Evolutionary conservation across 305 asterid species (phyloP), one percentile per base, ranked within the genome.

Genomic region (Fraxinus angustifolia): DNA sequence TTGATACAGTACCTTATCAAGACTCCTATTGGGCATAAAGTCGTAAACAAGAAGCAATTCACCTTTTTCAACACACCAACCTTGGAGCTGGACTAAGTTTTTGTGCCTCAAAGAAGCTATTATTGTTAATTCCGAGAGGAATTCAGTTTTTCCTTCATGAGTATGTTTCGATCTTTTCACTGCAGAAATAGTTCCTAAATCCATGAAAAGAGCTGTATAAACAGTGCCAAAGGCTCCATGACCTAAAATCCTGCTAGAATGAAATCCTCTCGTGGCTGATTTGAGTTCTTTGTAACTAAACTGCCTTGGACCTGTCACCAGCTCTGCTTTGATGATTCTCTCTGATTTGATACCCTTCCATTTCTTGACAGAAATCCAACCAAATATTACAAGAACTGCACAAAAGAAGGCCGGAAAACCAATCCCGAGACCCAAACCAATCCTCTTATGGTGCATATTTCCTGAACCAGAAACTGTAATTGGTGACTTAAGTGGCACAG

Each of bases 71-170:
- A 81, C 88, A 16, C 92, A 89, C 91, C 91, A 89, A 0, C 92
- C 91, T 81, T 86, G 90, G 16, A 89, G 90, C 77, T 85, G 92
- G 6, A 89, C 92, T 23, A 89, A 36, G 50, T 89, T 89, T 74
- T 88, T 89, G 84, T 89, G 92, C 85, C 92, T 83, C 80, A 89
- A 81, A 70, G 90, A 87, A 3, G 91, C 92, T 35, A 89, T 89
- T 10, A 89, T 86, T 0, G 91, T 83, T 31, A 89, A 68, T 7
- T 89, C 92, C 0, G 92, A 83, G 0, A 89, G 83, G 81, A 89
- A 89, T 17, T 89, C 92, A 0, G 45, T 75, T 67, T 87, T 89
- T 4, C 90, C 89, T 80, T 89, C 90, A 17, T 87, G 92, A 4
- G 83, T 53, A 30, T 87, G 92, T 33, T 83, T 88, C 12, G 90